Base-by-base conservation (phyloP, 192 early-diverging fungal species). In the Backusella circina region DNA sequence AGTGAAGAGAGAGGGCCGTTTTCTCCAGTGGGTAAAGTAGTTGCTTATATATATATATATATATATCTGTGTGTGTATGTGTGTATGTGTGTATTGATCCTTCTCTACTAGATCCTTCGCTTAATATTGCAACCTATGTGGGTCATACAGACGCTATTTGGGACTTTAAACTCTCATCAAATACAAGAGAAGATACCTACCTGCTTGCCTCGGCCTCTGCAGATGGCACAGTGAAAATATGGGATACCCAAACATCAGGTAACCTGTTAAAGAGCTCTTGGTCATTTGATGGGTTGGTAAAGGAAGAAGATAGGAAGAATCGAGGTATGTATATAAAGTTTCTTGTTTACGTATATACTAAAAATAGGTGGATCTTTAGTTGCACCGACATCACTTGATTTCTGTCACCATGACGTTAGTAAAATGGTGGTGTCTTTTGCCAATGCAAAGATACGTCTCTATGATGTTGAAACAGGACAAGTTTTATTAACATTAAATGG, bases 71-170 rank as follows among this genome's bases (percentile, higher is more conserved):
- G 2, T 13, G 39, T 41, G 39, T 41, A 15, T 41, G 12, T 41
- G 12, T 37, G 6, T 9, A 37, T 6, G n/a, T 32, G 6, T 8
- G 15, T 47, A 54, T 39, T 21, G 33, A 28, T 37, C 26, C 39
- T 16, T 41, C 12, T 15, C 13, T n/a, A 16, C 2, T 75, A 87
- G 88, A 89, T 71, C 79, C 83, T 10, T 82, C 86, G 6, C 35
- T 89, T 39, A 84, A 90, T 31, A 70, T 84, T 15, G 83, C 89
- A 18, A 89, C 88, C 1, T 93, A 87, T 68, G 86, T 94, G 33
- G 93, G 92, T 2, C 95, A 96, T 76, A 92, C 94, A 1, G 94
- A 95, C 73, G 88, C 89, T 5, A 90, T 96, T n/a, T 96, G 95
- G 95, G 92, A 93, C 50, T 82, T 95, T 75, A 87, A 89, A 70